phyloP scores from a whole-genome alignment of 1,284 basidiomycete genomes.

The Wolfiporia cocos region DNA sequence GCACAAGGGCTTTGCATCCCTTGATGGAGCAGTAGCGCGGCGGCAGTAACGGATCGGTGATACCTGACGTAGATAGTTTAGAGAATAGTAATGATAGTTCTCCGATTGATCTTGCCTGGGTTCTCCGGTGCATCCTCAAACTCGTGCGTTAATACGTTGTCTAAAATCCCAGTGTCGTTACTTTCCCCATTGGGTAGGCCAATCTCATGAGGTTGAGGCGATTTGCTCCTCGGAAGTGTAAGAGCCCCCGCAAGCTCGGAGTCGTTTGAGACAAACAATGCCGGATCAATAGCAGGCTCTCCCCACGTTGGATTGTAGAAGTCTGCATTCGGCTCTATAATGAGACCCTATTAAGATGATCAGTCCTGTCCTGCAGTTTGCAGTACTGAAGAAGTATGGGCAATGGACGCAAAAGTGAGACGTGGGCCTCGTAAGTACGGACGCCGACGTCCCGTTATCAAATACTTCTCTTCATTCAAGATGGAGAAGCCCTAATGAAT shows the following conservation, averaged over 20 bases:
- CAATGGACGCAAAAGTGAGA: no score
- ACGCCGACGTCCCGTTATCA: no score
- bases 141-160: not conserved
- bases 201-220: not conserved
- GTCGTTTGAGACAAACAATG: no score
- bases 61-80: slow-evolving; percentile 9
- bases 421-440: no score
- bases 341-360: slow-evolving; percentile 8
- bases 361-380: not conserved
- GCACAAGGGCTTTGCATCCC: slow-evolving; percentile 40
- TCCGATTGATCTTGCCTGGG: slow-evolving; percentile 11
- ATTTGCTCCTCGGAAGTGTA: slow-evolving; percentile 9
- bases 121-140: not conserved
- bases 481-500: no score
- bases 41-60: slow-evolving; percentile 15
- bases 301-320: slow-evolving; percentile 13
- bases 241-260: slow-evolving; percentile 23
- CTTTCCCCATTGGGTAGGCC: not conserved
- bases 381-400: no score
- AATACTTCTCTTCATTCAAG: no score
- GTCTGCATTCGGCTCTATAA: slow-evolving; percentile 2
- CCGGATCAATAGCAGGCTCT: slow-evolving; percentile 18
- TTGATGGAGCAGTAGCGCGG: slow-evolving; percentile 45
- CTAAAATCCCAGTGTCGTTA: not conserved
- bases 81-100: slow-evolving; percentile 12